Conservation (phyloP, 73 alveolate genomes). For the Paramecium sonneborni region DNA sequence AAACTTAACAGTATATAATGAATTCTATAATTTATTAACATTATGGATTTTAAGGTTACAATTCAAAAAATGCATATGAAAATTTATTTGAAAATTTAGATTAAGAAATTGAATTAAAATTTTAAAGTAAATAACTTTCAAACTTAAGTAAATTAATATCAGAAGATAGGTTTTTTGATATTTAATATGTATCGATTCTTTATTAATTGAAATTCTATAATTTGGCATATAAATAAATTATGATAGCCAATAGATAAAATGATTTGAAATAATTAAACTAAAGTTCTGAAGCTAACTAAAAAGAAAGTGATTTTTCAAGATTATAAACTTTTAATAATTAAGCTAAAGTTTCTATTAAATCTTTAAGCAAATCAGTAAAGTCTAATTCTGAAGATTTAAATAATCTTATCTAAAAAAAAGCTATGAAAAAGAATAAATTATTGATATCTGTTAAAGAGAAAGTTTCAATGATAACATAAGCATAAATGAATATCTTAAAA, state of each 20-base stretch:
- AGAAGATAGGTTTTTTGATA: background rate
- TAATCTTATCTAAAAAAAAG: background rate
- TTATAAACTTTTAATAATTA: background rate
- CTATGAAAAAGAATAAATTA: background rate
- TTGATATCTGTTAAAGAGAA: background rate
- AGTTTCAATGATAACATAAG: background rate
- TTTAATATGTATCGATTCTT: background rate
- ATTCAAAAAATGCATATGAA: background rate
- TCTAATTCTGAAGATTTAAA: background rate
- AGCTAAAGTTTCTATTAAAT: background rate
- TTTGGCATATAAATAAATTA: background rate
- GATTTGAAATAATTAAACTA: background rate
- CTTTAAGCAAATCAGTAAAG: background rate
- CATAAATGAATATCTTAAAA: background rate
- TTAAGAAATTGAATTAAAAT: background rate
- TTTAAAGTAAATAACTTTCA: background rate
- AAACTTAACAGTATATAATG: background rate
- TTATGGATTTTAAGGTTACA: background rate
- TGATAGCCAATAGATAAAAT: background rate
- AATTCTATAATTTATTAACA: background rate
- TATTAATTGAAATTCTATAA: background rate
- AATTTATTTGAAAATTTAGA: background rate
- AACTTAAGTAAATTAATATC: background rate
- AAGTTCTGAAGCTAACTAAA: background rate
- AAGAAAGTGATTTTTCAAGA: background rate